Evolutionary conservation across 306 rosid genomes (phyloP), one percentile per base, ranked within the genome.

Genomic region (Cotoneaster glaucophyllus): DNA sequence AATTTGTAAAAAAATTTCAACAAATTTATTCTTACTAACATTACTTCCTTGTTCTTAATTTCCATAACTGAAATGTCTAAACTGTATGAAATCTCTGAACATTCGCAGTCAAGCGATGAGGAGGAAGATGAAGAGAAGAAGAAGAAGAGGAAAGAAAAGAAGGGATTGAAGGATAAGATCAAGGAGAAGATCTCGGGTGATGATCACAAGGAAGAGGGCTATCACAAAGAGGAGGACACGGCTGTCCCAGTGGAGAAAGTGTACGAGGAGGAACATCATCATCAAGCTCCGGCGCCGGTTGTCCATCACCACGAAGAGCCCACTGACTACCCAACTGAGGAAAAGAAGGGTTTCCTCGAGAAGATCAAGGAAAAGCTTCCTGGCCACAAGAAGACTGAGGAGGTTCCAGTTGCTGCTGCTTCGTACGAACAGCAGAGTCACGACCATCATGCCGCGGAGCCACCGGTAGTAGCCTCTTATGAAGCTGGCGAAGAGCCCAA

Each of bases 291-390:
- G 2, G 28, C 25, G 3, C 25, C 62, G 62, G 62, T 56, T 7
- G 62, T 21, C 1, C 31, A n/a, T 14, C 37, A 56, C 63, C 52
- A 31, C 12, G 63, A 56, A 39, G 58, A 70, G 29, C 69, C 53
- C 31, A 25, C 68, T 8, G 22, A 61, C 78, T 41, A 24, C 89
- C 81, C 13, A 63, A 74, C 7, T 79, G 53, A 89, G 25, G 97
- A 93, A 13, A 93, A 91, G 88, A 93, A 93, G 81, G 98, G 98
- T 0, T 82, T 93, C 72, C 76, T 91, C 1, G 93, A 90, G 9
- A 93, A 93, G 45, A 91, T 93, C 15, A 93, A 93, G 89, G 97
- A 81, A 4, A 94, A 91, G 73, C 82, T 94, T 10, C 98, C 97
- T 3, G 97, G 98, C 1, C 87, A 70, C 73, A 89, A 93, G 89